Evolutionary conservation across 805 yeast species (phyloP), one percentile per base, ranked within the genome.

Genomic region (Ogataea chonburiensis): DNA sequence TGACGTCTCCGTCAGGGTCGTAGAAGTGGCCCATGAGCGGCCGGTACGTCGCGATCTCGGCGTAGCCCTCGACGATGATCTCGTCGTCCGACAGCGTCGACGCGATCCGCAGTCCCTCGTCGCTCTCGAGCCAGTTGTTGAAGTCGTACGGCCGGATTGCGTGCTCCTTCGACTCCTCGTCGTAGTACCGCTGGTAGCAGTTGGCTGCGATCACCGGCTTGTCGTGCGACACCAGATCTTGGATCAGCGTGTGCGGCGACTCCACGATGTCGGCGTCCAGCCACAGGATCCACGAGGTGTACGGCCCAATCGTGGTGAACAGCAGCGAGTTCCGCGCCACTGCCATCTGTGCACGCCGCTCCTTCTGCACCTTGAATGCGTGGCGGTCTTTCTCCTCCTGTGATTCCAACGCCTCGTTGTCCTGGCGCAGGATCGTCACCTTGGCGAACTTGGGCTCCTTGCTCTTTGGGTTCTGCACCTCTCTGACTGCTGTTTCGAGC

Each of bases 261-360:
- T 93, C 99, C 21, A 89, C 74, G 28, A 93, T 81, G 63, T 93
- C 99, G 3, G 95, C 81, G 62, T 93, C 99, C 49, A 93, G 68
- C 99, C 99, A 93, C 34, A 93, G 67, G 13, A 91, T 84, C 98
- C 98, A 93, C 15, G 94, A 78, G 2, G 95, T 88, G 49, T 83
- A 76, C 14, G 97, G 95, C 3, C 88, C 84, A 30, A 93, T 67
- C 1, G 97, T 79, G 7, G 97, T 84, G 64, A 88, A 87, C 31
- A 93, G 70, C 40, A 93, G 67, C 24, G 96, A 88, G 67, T 93
- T 93, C 58, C 98, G 73, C 3, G 98, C 96, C 47, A 87, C 67
- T 2, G 97, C 95, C 98, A 93, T 91, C 54, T 80, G 79, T 5
- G 84, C 61, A 49, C 98, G 77, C 60, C 98, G 77, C 53, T 85